These are phyloP conservation scores for Mortierella sp. DNA, from an alignment of 371 early-diverging fungal genomes.

Conservation along the genomic window DNA sequence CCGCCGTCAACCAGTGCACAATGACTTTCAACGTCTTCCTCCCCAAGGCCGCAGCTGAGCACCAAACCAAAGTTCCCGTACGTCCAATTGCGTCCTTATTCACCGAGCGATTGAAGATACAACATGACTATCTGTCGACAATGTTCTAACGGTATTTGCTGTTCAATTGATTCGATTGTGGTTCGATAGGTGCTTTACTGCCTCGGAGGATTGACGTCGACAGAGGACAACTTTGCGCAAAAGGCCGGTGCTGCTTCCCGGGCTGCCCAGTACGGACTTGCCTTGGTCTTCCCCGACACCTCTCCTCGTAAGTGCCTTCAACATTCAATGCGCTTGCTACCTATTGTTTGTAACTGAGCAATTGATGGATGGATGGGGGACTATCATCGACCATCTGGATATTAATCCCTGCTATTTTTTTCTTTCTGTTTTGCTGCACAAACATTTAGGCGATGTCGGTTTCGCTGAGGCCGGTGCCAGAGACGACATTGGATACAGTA, in stretches of 20 bases:
- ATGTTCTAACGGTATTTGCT: no score
- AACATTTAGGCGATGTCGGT: constrained; percentile 29
- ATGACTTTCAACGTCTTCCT: constrained; percentile 87
- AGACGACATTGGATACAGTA: constrained; percentile 40
- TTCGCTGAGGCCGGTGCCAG: constrained; percentile 26
- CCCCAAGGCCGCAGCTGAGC: constrained; percentile 66
- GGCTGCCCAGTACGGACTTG: constrained; percentile 78
- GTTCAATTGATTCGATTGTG: no score
- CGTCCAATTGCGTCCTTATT: no score
- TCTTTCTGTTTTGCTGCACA: neutral
- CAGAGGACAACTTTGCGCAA: constrained; percentile 88
- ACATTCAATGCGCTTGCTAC: neutral
- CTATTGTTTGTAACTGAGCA: neutral
- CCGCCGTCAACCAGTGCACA: constrained; percentile 70
- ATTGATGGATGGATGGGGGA: neutral
- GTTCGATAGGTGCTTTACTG: constrained; percentile 72
- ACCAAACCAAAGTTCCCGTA: constrained; percentile 67
- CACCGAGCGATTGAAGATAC: no score
- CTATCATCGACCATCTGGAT: neutral
- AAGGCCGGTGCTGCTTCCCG: constrained; percentile 84
- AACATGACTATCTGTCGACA: no score
- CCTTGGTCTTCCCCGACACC: constrained; percentile 89
- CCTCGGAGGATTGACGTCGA: constrained; percentile 83
- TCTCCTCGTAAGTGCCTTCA: constrained; percentile 75
- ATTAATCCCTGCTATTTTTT: neutral